Conservation (phyloP, 257 asterid species). For the Salvia miltiorrhiza region DNA sequence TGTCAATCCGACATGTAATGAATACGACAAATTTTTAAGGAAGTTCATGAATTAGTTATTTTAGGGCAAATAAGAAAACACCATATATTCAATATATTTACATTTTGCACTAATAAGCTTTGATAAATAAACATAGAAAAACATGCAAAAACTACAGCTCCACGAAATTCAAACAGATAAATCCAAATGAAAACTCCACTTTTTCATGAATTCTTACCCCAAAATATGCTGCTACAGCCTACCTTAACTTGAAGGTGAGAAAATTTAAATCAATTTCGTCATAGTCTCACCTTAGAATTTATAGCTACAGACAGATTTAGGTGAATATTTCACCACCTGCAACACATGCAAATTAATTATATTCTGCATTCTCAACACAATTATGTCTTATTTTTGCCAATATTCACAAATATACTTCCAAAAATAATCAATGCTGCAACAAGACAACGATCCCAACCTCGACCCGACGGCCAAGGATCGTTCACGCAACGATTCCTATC, state of each 20-base stretch:
- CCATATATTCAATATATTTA: too few species aligned
- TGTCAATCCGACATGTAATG: too few species aligned
- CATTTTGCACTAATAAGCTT: too few species aligned
- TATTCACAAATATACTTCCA: neutral
- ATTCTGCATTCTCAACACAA: neutral
- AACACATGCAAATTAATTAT: neutral
- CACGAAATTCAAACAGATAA: neutral
- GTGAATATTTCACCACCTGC: slow-evolving; percentile 3
- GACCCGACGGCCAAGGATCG: neutral
- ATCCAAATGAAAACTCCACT: neutral
- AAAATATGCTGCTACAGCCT: neutral
- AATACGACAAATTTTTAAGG: too few species aligned
- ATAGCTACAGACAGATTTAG: neutral
- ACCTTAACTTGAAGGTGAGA: slow-evolving; percentile 7
- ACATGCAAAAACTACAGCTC: too few species aligned
- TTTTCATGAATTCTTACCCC: neutral
- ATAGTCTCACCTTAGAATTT: neutral
- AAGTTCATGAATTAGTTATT: too few species aligned
- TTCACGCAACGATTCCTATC: neutral
- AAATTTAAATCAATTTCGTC: neutral
- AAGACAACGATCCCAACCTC: neutral
- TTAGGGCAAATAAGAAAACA: too few species aligned
- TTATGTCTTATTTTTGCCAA: neutral
- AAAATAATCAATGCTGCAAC: neutral
- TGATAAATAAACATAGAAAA: too few species aligned